These are phyloP conservation scores for Mortierella claussenii DNA, from an alignment of 192 early-diverging fungal genomes.

Conservation along the genomic window DNA sequence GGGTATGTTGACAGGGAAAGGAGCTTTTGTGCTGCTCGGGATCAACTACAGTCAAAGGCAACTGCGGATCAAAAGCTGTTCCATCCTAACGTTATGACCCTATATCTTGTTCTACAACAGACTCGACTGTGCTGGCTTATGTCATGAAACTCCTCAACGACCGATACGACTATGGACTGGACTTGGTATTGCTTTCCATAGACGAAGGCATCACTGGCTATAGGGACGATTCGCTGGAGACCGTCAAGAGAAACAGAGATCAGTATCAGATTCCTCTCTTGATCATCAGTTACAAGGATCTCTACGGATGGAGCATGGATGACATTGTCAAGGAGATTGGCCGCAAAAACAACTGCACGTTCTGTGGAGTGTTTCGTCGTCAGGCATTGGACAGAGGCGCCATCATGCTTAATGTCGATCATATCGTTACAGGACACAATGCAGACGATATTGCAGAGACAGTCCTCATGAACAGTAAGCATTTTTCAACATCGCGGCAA, in stretches of 20 bases:
- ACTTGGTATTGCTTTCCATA: constrained; percentile 91
- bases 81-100: too few relatives aligned
- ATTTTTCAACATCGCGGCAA: neutral
- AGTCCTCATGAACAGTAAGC: constrained; percentile 94
- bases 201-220: constrained; percentile 99
- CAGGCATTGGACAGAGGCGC: constrained; percentile 98
- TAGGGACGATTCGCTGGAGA: constrained; percentile 97
- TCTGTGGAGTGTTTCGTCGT: constrained; percentile 97
- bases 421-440: constrained; percentile 99
- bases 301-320: constrained; percentile 99
- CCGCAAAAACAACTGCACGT: constrained; percentile 98
- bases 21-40: too few relatives aligned
- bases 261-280: constrained; percentile 94
- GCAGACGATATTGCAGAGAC: constrained; percentile 99
- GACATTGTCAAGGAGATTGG: constrained; percentile 94
- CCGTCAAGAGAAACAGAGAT: constrained; percentile 94
- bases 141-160: constrained; percentile 95
- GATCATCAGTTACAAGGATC: constrained; percentile 93
- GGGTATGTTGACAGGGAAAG: constrained; percentile 56
- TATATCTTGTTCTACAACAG: too few relatives aligned
- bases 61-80: constrained; percentile 1
- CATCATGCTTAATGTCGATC: constrained; percentile 88
- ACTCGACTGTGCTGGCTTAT: constrained; percentile 96
- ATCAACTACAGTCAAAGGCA: too few relatives aligned
- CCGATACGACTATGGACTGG: constrained; percentile 90